A percentile compares a stretch with the other conserved stretches of the same genome.
Conservation (phyloP, 257 asterid genomes). For the Petrea volubilis region DNA sequence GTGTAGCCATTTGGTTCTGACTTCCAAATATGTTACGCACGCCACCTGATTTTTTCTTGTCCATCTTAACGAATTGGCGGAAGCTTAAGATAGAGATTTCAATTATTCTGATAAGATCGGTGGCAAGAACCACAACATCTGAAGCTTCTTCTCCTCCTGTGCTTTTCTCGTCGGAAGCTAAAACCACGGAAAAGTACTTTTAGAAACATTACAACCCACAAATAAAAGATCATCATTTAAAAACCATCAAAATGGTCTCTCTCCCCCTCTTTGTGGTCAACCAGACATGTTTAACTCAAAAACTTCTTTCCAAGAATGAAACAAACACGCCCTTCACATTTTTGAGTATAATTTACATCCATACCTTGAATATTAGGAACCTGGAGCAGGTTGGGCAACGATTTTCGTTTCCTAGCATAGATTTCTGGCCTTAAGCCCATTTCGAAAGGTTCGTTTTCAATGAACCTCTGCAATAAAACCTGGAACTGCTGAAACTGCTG, state of each 20-base stretch:
- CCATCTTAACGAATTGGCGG: slow-evolving; percentile 70
- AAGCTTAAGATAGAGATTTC: slow-evolving; percentile 77
- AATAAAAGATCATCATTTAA: neutral
- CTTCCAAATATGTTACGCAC: slow-evolving; percentile 50
- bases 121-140: slow-evolving; percentile 47
- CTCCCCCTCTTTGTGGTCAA: neutral
- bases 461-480: slow-evolving; percentile 85
- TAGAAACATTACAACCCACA: slow-evolving; percentile 6
- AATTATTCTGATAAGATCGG: slow-evolving; percentile 61
- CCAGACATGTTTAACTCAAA: neutral
- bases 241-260: neutral
- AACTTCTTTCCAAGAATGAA: neutral
- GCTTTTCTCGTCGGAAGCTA: slow-evolving; percentile 63
- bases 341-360: neutral
- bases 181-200: slow-evolving; percentile 16
- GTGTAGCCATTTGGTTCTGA: slow-evolving; percentile 69
- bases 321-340: neutral
- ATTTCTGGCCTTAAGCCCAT: slow-evolving; percentile 77
- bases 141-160: slow-evolving; percentile 53
- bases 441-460: slow-evolving; percentile 96
- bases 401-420: slow-evolving; percentile 68
- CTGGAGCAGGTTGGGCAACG: slow-evolving; percentile 83
- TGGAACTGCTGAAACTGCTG: slow-evolving; percentile 93
- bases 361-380: slow-evolving; percentile 90
- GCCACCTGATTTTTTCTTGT: slow-evolving; percentile 66